Evolutionary conservation across 1,139 yeast genomes (phyloP), one percentile per base, ranked within the genome.

Genomic region (Scheffersomyces parashehatae): DNA sequence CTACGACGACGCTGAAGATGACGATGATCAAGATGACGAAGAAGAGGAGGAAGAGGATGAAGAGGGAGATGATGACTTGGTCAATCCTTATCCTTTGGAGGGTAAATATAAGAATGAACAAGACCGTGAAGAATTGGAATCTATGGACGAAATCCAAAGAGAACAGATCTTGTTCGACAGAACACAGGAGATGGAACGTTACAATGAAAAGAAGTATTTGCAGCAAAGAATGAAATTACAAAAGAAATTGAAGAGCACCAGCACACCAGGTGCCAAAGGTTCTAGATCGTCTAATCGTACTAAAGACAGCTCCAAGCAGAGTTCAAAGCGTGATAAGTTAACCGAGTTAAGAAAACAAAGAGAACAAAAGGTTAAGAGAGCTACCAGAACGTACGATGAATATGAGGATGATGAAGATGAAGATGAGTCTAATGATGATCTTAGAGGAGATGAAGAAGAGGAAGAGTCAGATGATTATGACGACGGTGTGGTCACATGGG

Each of bases 151-250:
- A 73, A 81, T 93, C 62, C 87, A 87, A 57, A 83, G 98, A 58
- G 99, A 93, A 70, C 84, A 88, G 54, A 81, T 89, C 46, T 77
- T 93, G 48, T 95, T 88, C 56, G 98, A 93, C 48, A 88, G 99
- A 65, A 80, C 88, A 5, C 97, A 90, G 65, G 95, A 88, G 54
- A 82, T 89, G 83, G 96, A 91, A 62, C 81, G 85, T 51, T 90
- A 75, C 65, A 83, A 86, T 45, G 98, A 93, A 67, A 81, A 88
- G 62, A 79, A 80, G 59, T 83, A 85, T 58, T 81, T 95, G 57
- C 88, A 87, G 32, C 85, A 88, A 59, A 84, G 98, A 67, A 85
- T 89, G 54, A 77, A 71, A 56, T 79, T 81, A 52, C 79, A 83
- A 35, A 49, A 52, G 48, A 45, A 43, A 39, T 29, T 47, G 37